These are phyloP conservation scores for Naematelia aurantialba DNA, from an alignment of 768 basidiomycete genomes.

Conservation along the genomic window DNA sequence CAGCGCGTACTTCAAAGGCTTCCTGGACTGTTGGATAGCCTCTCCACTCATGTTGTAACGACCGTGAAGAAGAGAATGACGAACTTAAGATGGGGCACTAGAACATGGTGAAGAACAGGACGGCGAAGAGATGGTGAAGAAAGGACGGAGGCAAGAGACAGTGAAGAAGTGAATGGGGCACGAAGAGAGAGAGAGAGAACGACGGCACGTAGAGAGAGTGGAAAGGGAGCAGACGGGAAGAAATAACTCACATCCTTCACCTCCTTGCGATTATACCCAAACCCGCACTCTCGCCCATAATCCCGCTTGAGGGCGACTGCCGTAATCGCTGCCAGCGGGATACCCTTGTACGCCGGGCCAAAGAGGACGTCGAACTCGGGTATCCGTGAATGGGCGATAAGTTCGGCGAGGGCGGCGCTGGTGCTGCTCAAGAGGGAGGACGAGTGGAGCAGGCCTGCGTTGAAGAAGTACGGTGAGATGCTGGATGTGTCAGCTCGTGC, in stretches of 20 bases:
- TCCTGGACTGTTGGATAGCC: too few relatives aligned
- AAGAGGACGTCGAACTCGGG: conserved; percentile 75
- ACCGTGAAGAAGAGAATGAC: too few relatives aligned
- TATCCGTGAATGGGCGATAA: conserved; percentile 62
- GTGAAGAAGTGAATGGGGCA: neutral
- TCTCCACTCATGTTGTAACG: too few relatives aligned
- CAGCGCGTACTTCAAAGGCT: too few relatives aligned
- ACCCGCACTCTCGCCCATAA: conserved; percentile 66
- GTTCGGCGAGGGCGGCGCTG: conserved; percentile 75
- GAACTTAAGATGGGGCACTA: too few relatives aligned
- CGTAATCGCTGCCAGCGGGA: conserved; percentile 83
- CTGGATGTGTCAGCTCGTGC: conserved; percentile 51
- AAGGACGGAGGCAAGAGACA: neutral
- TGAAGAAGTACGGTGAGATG: conserved; percentile 94
- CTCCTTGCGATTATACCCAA: conserved; percentile 93
- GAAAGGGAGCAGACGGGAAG: neutral
- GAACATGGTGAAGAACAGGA: too few relatives aligned
- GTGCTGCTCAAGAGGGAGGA: conserved; percentile 74
- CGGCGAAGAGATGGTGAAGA: neutral
- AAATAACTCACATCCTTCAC: conserved; percentile 62
- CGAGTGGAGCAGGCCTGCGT: conserved; percentile 80
- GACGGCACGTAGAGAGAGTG: neutral
- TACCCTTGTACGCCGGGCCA: conserved; percentile 97
- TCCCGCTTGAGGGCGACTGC: conserved; percentile 68
- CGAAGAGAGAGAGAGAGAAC: neutral